Evolutionary conservation across 2,329 filamentous ascomycete species (phyloP), one percentile per base, ranked within the genome.

Genomic region (Aureobasidium sp.): DNA sequence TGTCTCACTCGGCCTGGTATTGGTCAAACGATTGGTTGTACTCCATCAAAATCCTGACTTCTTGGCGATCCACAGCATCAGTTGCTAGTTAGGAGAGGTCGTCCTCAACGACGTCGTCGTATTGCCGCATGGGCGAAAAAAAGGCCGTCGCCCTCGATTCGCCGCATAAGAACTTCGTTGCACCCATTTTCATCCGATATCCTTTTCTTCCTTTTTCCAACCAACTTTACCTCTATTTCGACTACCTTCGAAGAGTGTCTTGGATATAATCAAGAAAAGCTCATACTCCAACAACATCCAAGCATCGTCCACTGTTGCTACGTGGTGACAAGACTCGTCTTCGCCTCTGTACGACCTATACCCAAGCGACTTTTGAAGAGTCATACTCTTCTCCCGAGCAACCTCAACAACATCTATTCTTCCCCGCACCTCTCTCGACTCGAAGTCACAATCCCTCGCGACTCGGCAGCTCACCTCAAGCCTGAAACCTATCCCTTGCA

Each of bases 11-110:
- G 41, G 9, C n/a, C 17, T 60, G 29, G 45, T 41, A 48, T 58
- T 48, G 57, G 57, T 42, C 36, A 41, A 51, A 48, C 42, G 42
- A 59, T 59, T 59, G 55, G 55, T 11, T 7, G 11, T 22, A 42
- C 6, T 41, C 45, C 36, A 20, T 45, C 34, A 22, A 42, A 51
- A 37, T 41, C 34, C 41, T 60, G 17, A 29, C 34, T 7, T 29
- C 56, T 51, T 60, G 57, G 44, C 44, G 44, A 60, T 60, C 57
- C 57, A 49, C 57, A 41, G 22, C 39, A 25, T 51, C 34, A 59
- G 56, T 27, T 44, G 48, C 29, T 37, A 45, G 45, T 39, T 45
- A 6, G 41, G 56, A n/a, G 9, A 36, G 39, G 31, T 34, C 31
- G 31, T 34, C 31, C 31, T 34, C 8, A 47, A 29, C 29, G 55